Conservation (phyloP, 805 yeast genomes). For the Candida methanosorbosa region DNA sequence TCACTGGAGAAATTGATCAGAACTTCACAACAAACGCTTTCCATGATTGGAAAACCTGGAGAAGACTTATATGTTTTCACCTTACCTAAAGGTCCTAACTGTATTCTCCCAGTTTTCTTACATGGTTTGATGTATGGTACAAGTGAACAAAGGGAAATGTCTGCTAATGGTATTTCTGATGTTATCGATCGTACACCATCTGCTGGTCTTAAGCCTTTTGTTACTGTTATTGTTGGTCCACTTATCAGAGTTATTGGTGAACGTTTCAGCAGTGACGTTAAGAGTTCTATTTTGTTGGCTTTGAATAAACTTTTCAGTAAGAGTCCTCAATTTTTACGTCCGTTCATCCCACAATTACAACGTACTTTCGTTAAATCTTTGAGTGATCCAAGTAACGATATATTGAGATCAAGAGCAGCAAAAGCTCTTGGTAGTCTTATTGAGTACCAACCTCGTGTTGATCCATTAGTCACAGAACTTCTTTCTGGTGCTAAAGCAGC, state of each 20-base stretch:
- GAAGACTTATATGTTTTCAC: constrained; percentile 68
- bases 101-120: constrained; percentile 82
- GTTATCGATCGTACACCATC: constrained; percentile 81
- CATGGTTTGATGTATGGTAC: constrained; percentile 95
- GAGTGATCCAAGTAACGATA: constrained; percentile 66
- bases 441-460: constrained; percentile 86
- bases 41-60: constrained; percentile 51
- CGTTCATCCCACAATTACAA: constrained; percentile 95
- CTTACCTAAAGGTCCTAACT: constrained; percentile 76
- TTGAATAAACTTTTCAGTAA: constrained; percentile 68
- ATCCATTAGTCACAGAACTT: constrained; percentile 81
- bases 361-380: constrained; percentile 92
- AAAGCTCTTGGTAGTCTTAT: constrained; percentile 82
- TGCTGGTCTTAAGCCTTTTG: constrained; percentile 73
- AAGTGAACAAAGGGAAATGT: constrained; percentile 69
- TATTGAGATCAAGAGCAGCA: constrained; percentile 78
- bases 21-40: constrained; percentile 73
- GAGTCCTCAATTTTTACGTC: constrained; percentile 86
- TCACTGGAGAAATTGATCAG: constrained; percentile 66
- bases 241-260: constrained; percentile 97
- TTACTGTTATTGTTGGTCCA: constrained; percentile 94
- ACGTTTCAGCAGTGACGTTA: constrained; percentile 82
- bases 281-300: constrained; percentile 87
- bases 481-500: constrained; percentile 65
- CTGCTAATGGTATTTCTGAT: constrained; percentile 87